phyloP scores from a whole-genome alignment of 2,329 filamentous ascomycete genomes.

The Sordariomycetes sp. region DNA sequence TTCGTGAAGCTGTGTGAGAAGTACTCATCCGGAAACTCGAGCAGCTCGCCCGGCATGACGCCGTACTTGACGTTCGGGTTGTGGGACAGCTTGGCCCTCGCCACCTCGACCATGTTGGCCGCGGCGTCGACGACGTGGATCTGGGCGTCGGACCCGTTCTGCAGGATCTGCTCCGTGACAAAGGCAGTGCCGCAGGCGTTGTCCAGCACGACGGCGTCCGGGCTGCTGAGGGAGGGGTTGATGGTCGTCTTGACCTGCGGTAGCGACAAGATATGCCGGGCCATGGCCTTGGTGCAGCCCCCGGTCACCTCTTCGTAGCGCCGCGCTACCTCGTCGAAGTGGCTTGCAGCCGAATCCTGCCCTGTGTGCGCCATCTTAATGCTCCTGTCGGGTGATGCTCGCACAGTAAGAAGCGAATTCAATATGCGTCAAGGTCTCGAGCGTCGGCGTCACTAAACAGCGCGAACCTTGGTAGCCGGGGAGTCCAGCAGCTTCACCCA shows the following conservation, averaged over 20 bases:
- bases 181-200: constrained; percentile 15
- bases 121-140: constrained; percentile 10
- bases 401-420: too few relatives aligned
- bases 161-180: constrained; percentile 11
- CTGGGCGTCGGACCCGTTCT: neutral
- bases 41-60: constrained; percentile 12
- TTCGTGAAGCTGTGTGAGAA: constrained; percentile 27
- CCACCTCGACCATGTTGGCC: constrained; percentile 9
- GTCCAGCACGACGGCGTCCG: constrained; percentile 10
- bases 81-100: constrained; percentile 10
- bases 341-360: too few relatives aligned
- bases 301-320: constrained; percentile 1
- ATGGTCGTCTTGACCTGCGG: neutral
- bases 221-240: neutral
- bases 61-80: constrained; percentile 8
- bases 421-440: too few relatives aligned
- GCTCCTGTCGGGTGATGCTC: too few relatives aligned
- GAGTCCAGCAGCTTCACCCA: too few relatives aligned
- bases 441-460: too few relatives aligned
- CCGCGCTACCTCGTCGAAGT: neutral
- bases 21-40: constrained; percentile 13
- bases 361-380: too few relatives aligned
- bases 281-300: neutral
- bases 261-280: neutral
- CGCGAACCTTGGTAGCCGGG: too few relatives aligned